Conservation (phyloP, 2,329 filamentous ascomycete species). For the Pseudogymnoascus sp. region DNA sequence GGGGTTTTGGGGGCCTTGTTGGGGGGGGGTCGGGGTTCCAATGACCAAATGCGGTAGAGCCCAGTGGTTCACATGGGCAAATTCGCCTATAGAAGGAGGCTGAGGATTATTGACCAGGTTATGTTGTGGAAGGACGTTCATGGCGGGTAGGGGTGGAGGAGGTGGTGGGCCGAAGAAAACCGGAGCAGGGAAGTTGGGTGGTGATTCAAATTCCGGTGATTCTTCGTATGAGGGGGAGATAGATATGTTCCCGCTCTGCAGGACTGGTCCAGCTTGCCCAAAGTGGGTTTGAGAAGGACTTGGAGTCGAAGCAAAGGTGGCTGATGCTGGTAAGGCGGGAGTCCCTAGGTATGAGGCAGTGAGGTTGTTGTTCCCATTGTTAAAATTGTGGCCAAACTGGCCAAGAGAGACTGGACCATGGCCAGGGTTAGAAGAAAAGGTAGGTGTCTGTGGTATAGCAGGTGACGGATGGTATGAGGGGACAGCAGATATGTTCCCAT, state of each 20-base stretch:
- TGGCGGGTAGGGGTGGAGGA: not conserved
- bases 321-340: not conserved
- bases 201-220: not conserved
- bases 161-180: constrained; percentile 1
- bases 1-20: not conserved
- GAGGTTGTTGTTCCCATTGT: not conserved
- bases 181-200: not conserved
- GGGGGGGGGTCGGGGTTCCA: not conserved
- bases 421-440: not conserved
- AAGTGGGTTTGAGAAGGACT: not conserved
- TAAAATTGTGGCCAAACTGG: not conserved
- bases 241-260: not conserved
- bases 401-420: not conserved
- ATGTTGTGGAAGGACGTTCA: not conserved
- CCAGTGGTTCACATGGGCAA: not conserved
- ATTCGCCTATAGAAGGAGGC: not conserved
- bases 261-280: not conserved
- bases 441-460: not conserved
- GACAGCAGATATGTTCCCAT: not conserved
- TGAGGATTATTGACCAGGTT: not conserved
- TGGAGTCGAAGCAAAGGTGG: not conserved
- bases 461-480: not conserved
- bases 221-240: not conserved
- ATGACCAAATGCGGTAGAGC: not conserved
- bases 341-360: not conserved